These are phyloP conservation scores for Kurtzmaniella quercitrusa DNA, from an alignment of 1,139 yeast species.

Conservation along the genomic window DNA sequence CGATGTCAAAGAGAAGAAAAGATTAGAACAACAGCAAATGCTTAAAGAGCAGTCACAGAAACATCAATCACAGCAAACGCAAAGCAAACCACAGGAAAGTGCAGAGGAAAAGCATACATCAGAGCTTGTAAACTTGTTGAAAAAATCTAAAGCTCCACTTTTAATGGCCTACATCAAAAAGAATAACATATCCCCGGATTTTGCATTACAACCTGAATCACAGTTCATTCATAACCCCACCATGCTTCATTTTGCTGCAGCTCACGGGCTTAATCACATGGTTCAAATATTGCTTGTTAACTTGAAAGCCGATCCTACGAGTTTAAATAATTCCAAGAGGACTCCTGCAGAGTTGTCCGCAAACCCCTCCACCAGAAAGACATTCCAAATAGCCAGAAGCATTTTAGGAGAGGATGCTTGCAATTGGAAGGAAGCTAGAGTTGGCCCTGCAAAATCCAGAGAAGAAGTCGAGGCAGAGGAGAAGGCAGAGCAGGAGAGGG, in stretches of 20 bases:
- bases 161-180: conserved; percentile 58
- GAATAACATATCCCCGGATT: conserved; percentile 49
- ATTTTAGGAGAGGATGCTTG: conserved; percentile 64
- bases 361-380: conserved; percentile 40
- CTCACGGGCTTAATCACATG: conserved; percentile 64
- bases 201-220: conserved; percentile 49
- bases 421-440: conserved; percentile 67
- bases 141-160: conserved; percentile 76
- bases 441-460: conserved; percentile 60
- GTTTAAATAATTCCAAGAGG: conserved; percentile 49
- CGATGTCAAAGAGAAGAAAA: conserved; percentile 24
- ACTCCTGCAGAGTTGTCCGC: conserved; percentile 53
- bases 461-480: conserved; percentile 55
- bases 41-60: conserved; percentile 13
- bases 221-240: conserved; percentile 64
- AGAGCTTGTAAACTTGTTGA: conserved; percentile 57
- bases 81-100: conserved; percentile 17
- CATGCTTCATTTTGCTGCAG: conserved; percentile 72
- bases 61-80: conserved; percentile 18
- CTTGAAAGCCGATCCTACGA: conserved; percentile 67
- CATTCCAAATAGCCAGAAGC: conserved; percentile 67
- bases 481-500: conserved; percentile 26
- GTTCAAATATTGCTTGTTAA: conserved; percentile 60
- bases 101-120: conserved; percentile 46
- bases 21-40: conserved; percentile 17